Evolutionary conservation across 2,329 filamentous ascomycete genomes (phyloP).

Genomic region (Daldinia sp.): DNA sequence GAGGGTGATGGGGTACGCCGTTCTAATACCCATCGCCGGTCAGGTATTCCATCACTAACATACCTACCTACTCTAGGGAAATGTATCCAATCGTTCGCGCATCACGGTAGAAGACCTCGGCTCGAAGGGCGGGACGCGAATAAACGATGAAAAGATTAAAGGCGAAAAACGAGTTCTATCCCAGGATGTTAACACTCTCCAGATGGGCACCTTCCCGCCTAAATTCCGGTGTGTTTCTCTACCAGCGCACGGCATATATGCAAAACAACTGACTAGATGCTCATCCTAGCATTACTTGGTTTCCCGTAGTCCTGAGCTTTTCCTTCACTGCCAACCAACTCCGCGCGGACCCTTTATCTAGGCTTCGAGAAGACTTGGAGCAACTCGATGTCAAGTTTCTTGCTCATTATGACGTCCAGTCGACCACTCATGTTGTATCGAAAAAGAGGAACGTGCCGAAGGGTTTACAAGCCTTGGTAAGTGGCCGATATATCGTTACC

Average conservation of each 20-base stretch:
- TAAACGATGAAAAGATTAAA: slow-evolving; percentile 77
- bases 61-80: slow-evolving; percentile 57
- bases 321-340: slow-evolving; percentile 76
- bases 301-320: slow-evolving; percentile 81
- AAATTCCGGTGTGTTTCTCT: slow-evolving; percentile 61
- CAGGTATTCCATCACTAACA: not conserved
- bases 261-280: slow-evolving; percentile 19
- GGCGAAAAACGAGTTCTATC: slow-evolving; percentile 66
- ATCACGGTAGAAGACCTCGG: slow-evolving; percentile 79
- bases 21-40: not conserved
- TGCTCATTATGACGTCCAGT: slow-evolving; percentile 71
- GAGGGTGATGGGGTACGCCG: slow-evolving; percentile 72
- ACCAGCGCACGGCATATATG: not conserved
- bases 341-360: slow-evolving; percentile 69
- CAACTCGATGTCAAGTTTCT: slow-evolving; percentile 89
- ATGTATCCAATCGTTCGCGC: slow-evolving; percentile 70
- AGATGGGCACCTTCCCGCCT: slow-evolving; percentile 74
- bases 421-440: slow-evolving; percentile 87
- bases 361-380: slow-evolving; percentile 73
- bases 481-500: slow-evolving; percentile 79
- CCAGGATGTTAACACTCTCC: slow-evolving; percentile 68
- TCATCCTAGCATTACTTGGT: slow-evolving; percentile 73
- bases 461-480: slow-evolving; percentile 85
- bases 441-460: slow-evolving; percentile 91
- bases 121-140: slow-evolving; percentile 83